Evolutionary conservation across 148 eudicot species (phyloP), one percentile per base, ranked within the genome.

Genomic region (Cornus controversa): DNA sequence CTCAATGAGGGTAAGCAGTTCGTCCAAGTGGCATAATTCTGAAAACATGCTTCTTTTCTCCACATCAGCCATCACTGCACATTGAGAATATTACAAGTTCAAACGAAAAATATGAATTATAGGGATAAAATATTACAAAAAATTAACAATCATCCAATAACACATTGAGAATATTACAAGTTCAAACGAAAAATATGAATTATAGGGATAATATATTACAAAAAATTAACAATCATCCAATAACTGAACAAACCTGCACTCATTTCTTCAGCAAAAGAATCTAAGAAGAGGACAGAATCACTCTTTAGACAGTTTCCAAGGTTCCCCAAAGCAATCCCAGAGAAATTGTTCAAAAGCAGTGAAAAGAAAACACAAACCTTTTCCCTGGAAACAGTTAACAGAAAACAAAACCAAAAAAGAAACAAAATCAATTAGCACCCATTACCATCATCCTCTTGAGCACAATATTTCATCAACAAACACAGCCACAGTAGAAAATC

Each of bases 341-440:
- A 86, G 76, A 86, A 80, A 72, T 80, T 85, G 62, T 80, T 83
- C 42, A 96, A 81, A 25, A 86, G 29, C 45, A 93, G 72, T 42
- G 96, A 87, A 82, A 96, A 90, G 69, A 91, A 73, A 42, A 86
- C 88, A 67, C 94, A 88, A 20, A 82, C 90, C 83, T 79, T 91
- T 83, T 93, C 96, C 86, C 97, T 93, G 86, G 24, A 64, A 79
- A 62, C 10, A 63, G 36, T 11, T 50, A 50, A 60, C 24, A 40
- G 45, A 42, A 67, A 29, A 72, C 45, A 36, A 28, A 72, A 29
- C 66, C 16, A 74, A 67, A 34, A 75, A 66, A 28, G 11, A 25
- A 60, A 72, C 16, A 83, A 79, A 50, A 14, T 40, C 5, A 50
- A 70, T 71, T 64, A 64, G 70, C 40, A 71, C 25, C 42, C 42